Evolutionary conservation across 495 filamentous ascomycete species (phyloP).

Genomic region (Penicillium ucsense): DNA sequence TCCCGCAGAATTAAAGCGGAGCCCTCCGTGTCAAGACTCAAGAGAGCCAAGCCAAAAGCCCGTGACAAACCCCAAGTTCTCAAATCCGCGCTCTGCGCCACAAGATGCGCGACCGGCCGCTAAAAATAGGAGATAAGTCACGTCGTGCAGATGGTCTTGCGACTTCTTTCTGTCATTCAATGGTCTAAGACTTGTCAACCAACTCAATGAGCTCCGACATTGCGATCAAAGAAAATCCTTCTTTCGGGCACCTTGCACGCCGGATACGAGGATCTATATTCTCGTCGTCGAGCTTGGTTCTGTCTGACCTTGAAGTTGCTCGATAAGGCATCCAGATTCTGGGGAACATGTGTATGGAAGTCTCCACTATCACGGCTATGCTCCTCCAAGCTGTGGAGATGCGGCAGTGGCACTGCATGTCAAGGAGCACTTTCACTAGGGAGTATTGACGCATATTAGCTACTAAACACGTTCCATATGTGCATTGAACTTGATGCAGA

Average conservation of each 20-base stretch:
- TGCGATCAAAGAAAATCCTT: too few relatives aligned
- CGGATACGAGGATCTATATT: too few relatives aligned
- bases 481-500: too few relatives aligned
- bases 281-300: too few relatives aligned
- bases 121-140: constrained; percentile 8
- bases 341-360: background rate
- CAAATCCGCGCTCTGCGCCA: constrained; percentile 8
- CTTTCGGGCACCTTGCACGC: too few relatives aligned
- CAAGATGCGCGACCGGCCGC: constrained; percentile 13
- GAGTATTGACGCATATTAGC: background rate
- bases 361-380: constrained; percentile 5
- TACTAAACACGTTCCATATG: too few relatives aligned
- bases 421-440: background rate
- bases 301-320: background rate
- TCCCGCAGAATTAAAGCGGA: background rate
- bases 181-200: too few relatives aligned
- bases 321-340: constrained; percentile 7
- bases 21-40: background rate
- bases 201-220: too few relatives aligned
- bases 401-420: too few relatives aligned
- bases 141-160: too few relatives aligned
- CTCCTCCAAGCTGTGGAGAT: background rate
- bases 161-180: too few relatives aligned
- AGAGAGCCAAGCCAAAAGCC: background rate
- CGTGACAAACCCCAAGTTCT: too few relatives aligned